Percentiles rank a stretch among this genome's conserved stretches.
phyloP scores from a whole-genome alignment of 768 basidiomycete species.

The Floccularia luteovirens region DNA sequence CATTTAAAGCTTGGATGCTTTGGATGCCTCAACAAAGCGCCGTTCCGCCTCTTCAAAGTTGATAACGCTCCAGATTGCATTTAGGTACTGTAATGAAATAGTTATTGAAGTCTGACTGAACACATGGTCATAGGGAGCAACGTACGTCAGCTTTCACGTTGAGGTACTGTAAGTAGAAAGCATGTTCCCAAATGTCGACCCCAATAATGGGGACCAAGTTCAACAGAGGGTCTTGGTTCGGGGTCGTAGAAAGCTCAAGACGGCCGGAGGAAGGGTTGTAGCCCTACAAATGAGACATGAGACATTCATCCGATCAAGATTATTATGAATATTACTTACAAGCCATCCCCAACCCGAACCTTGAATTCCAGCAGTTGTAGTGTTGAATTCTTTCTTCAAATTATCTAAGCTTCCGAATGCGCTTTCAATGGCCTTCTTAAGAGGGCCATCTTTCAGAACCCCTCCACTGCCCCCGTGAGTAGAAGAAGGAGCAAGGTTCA shows the following conservation, averaged over 20 bases:
- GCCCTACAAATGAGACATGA: conserved; percentile 39
- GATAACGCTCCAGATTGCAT: conserved; percentile 93
- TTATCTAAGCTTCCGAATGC: conserved; percentile 66
- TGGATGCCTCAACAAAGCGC: conserved; percentile 29
- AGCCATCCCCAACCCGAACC: conserved; percentile 98
- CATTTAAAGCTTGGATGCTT: conserved; percentile 12
- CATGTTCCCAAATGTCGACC: conserved; percentile 94
- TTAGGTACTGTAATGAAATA: conserved; percentile 67
- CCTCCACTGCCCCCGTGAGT: conserved; percentile 55
- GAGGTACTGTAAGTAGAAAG: conserved; percentile 94
- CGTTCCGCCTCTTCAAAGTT: conserved; percentile 91
- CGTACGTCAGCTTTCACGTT: conserved; percentile 91
- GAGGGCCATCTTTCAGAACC: conserved; percentile 47
- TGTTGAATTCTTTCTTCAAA: conserved; percentile 78
- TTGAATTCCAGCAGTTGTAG: conserved; percentile 79
- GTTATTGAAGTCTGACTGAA: conserved; percentile 35
- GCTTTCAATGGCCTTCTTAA: conserved; percentile 56
- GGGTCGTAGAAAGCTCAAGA: conserved; percentile 84
- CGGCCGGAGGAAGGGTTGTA: conserved; percentile 55
- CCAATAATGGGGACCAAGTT: conserved; percentile 77
- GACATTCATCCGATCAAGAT: neutral
- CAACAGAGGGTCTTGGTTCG: conserved; percentile 93
- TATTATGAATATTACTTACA: conserved; percentile 37
- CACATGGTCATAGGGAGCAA: conserved; percentile 20
- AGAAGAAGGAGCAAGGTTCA: conserved; percentile 71